These are phyloP conservation scores for Plasmodium vinckei DNA, from an alignment of 169 alveolate species.

Conservation along the genomic window DNA sequence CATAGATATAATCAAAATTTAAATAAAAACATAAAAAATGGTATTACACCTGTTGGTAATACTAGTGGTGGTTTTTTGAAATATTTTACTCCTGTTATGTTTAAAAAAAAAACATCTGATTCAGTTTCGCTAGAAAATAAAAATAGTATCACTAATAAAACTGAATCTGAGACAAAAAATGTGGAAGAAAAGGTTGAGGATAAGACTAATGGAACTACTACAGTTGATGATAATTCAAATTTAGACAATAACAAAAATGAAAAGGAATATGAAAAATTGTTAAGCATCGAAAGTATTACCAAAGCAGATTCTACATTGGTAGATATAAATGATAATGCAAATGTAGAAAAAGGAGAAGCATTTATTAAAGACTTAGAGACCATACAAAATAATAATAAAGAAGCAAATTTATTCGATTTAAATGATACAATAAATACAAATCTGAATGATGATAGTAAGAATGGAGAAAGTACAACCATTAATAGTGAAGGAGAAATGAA, in stretches of 20 bases:
- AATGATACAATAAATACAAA: not conserved
- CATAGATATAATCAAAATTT: constrained; percentile 12
- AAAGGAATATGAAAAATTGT: too few relatives aligned
- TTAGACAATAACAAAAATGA: too few relatives aligned
- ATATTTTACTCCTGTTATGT: not conserved
- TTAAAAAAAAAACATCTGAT: constrained; percentile 1
- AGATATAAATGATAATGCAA: not conserved
- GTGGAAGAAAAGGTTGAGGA: too few relatives aligned
- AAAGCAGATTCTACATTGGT: too few relatives aligned
- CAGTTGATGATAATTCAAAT: too few relatives aligned
- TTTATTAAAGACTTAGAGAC: not conserved
- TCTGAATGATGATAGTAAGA: too few relatives aligned
- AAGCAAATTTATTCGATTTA: constrained; percentile 1
- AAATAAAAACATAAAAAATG: not conserved
- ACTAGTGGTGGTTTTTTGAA: not conserved
- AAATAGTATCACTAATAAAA: too few relatives aligned
- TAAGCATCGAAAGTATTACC: too few relatives aligned
- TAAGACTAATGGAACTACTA: too few relatives aligned
- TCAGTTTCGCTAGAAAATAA: not conserved
- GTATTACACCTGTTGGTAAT: not conserved
- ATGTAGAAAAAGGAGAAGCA: not conserved
- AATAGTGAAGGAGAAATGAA: too few relatives aligned
- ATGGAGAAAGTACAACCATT: too few relatives aligned
- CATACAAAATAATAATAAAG: not conserved
- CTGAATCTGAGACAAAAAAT: too few relatives aligned